A percentile compares a stretch with the other conserved stretches of the same genome.
Conservation (phyloP, 257 asterid genomes). For the Solanum tarijense region DNA sequence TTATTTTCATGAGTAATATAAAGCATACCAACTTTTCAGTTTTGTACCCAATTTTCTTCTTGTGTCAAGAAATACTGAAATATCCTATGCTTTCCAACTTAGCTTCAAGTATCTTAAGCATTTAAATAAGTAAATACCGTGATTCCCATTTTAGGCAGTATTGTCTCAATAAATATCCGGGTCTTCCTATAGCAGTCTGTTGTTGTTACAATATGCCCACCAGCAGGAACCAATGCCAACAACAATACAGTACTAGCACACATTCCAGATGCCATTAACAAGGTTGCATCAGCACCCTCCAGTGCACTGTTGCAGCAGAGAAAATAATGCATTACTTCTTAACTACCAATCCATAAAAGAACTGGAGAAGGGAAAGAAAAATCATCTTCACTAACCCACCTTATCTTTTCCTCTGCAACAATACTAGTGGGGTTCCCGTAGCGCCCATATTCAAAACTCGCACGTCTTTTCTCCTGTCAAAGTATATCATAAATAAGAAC, state of each 20-base stretch:
- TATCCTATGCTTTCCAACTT: not conserved
- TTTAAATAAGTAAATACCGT: constrained; percentile 29
- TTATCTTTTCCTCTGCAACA: constrained; percentile 82
- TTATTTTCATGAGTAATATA: not conserved
- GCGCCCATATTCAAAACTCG: constrained; percentile 86
- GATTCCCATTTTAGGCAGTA: constrained; percentile 88
- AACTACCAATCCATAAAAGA: not conserved
- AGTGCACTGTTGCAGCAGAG: constrained; percentile 56
- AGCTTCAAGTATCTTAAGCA: not conserved
- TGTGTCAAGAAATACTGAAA: not conserved
- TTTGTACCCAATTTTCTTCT: not conserved
- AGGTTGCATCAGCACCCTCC: constrained; percentile 90
- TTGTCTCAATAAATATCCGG: constrained; percentile 67
- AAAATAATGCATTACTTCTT: not conserved
- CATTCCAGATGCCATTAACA: constrained; percentile 87
- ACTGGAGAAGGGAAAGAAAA: not conserved
- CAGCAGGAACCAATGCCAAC: constrained; percentile 87
- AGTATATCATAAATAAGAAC: not conserved
- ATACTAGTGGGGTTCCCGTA: constrained; percentile 84
- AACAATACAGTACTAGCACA: constrained; percentile 77
- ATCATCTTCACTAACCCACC: constrained; percentile 22
- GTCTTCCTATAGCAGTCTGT: constrained; percentile 92
- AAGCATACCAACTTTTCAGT: not conserved
- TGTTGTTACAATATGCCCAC: constrained; percentile 88
- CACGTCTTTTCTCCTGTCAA: constrained; percentile 65